These are phyloP conservation scores for Serendipita vermifera DNA, from an alignment of 768 basidiomycete species.

Conservation along the genomic window DNA sequence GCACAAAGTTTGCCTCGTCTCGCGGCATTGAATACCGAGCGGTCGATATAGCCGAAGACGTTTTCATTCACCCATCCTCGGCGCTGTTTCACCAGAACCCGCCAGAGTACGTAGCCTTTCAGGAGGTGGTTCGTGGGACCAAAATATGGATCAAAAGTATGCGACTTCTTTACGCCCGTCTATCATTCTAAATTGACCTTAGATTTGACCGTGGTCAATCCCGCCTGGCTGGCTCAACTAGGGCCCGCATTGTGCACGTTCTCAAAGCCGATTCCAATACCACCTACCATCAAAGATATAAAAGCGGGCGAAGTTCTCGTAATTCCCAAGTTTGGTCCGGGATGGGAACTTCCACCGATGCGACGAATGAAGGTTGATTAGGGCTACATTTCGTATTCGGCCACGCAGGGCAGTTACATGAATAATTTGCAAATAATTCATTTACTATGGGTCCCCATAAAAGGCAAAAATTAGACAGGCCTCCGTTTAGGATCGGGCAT, in stretches of 20 bases:
- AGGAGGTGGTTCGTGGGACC: conserved; percentile 67
- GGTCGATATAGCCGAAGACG: conserved; percentile 68
- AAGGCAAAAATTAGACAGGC: too few species aligned
- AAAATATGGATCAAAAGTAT: conserved; percentile 70
- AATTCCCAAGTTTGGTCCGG: conserved; percentile 73
- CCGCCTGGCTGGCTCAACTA: conserved; percentile 72
- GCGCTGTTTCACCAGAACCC: conserved; percentile 53
- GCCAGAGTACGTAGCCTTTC: conserved; percentile 76
- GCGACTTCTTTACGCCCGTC: conserved; percentile 13
- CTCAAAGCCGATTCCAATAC: conserved; percentile 64
- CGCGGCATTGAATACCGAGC: conserved; percentile 76
- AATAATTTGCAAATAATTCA: too few species aligned
- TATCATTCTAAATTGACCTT: conserved; percentile 9
- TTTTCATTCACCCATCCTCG: conserved; percentile 88
- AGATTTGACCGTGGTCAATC: conserved; percentile 78
- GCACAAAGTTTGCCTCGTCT: conserved; percentile 57
- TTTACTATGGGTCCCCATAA: too few species aligned
- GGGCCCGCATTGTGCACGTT: conserved; percentile 78
- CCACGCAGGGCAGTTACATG: too few species aligned
- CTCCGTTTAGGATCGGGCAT: neutral
- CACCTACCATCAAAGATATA: conserved; percentile 21
- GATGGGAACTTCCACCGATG: conserved; percentile 82
- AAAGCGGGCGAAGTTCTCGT: conserved; percentile 54
- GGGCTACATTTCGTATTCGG: too few species aligned
- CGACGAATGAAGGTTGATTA: conserved; percentile 13